These are phyloP conservation scores for Colletotrichum salicis DNA, from an alignment of 2,329 filamentous ascomycete species.

Conservation along the genomic window DNA sequence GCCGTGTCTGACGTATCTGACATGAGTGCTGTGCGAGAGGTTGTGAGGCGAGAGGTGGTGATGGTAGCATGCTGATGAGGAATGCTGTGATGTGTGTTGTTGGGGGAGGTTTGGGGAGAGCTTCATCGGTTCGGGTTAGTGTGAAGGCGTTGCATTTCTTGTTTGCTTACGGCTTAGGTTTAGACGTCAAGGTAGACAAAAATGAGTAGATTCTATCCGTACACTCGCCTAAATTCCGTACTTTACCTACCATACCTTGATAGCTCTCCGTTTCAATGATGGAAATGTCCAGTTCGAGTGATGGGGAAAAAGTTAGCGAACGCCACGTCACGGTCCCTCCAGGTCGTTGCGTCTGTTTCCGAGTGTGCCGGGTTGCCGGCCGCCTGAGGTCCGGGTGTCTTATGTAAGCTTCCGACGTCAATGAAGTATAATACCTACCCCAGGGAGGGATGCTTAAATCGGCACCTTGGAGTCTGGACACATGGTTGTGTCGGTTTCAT, in stretches of 20 bases:
- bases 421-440: background rate
- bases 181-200: slow-evolving; percentile 20
- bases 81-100: background rate
- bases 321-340: background rate
- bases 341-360: background rate
- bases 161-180: background rate
- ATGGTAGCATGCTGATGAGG: background rate
- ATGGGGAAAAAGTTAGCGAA: background rate
- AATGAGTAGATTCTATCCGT: background rate
- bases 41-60: background rate
- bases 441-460: background rate
- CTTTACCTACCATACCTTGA: too few species aligned
- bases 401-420: slow-evolving; percentile 13
- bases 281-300: background rate
- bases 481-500: background rate
- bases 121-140: background rate
- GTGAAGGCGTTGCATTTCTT: background rate
- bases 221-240: too few species aligned
- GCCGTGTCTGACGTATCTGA: background rate
- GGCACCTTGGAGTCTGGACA: too few species aligned
- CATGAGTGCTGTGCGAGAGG: background rate
- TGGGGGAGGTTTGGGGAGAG: too few species aligned
- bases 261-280: background rate
- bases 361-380: background rate
- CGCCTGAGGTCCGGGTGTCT: background rate